Evolutionary conservation across 2,329 filamentous ascomycete species (phyloP).

Genomic region (Trichothecium sympodiale): DNA sequence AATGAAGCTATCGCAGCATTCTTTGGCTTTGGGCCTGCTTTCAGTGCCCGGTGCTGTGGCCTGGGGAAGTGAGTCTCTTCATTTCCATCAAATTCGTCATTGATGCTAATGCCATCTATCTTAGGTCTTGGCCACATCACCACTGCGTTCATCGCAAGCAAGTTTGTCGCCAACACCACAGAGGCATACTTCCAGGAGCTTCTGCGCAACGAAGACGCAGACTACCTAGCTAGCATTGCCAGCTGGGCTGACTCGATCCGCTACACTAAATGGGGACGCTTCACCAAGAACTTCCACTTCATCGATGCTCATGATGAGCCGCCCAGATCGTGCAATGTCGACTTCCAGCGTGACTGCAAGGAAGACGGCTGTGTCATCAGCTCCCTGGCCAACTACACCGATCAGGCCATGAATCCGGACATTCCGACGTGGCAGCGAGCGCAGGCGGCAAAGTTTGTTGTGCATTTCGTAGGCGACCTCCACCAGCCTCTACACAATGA

Average conservation of each 20-base stretch:
- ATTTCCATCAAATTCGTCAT: constrained; percentile 1
- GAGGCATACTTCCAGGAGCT: constrained; percentile 45
- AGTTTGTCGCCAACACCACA: constrained; percentile 47
- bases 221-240: constrained; percentile 52
- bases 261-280: constrained; percentile 52
- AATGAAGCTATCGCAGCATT: constrained; percentile 21
- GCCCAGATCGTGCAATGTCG: constrained; percentile 44
- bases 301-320: constrained; percentile 58
- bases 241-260: constrained; percentile 58
- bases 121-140: constrained; percentile 55
- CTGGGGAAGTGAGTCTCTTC: constrained; percentile 28
- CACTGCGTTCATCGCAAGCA: constrained; percentile 50
- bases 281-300: constrained; percentile 54
- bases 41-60: constrained; percentile 22
- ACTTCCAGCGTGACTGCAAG: constrained; percentile 51
- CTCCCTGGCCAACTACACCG: constrained; percentile 50
- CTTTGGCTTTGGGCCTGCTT: constrained; percentile 18
- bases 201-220: constrained; percentile 39
- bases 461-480: constrained; percentile 60
- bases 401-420: constrained; percentile 34
- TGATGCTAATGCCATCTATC: too few relatives aligned
- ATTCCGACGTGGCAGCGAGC: constrained; percentile 34
- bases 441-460: constrained; percentile 54
- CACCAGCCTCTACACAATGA: constrained; percentile 60
- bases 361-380: constrained; percentile 49